phyloP scores from a whole-genome alignment of 2,329 filamentous ascomycete species.

The Trichoderma gracile region DNA sequence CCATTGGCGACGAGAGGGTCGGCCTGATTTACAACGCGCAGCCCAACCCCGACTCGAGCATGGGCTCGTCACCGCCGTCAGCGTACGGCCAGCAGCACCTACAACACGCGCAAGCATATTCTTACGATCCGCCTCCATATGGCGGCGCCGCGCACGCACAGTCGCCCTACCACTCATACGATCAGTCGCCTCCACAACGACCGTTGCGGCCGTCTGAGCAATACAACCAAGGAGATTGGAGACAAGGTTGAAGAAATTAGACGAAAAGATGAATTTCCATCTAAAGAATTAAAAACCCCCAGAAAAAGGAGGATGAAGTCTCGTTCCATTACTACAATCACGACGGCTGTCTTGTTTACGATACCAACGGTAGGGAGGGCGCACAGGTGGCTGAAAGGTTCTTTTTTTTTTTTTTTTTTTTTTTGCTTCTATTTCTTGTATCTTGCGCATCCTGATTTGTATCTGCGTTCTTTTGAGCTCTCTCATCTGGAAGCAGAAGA shows the following conservation, averaged over 20 bases:
- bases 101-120: constrained; percentile 2
- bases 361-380: constrained; percentile 25
- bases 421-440: background rate
- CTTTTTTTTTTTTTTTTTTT: background rate
- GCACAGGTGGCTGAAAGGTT: constrained; percentile 15
- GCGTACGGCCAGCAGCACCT: constrained; percentile 7
- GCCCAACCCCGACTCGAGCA: constrained; percentile 32
- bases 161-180: constrained; percentile 7
- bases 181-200: constrained; percentile 15
- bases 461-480: background rate
- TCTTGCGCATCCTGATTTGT: background rate
- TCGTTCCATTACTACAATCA: constrained; percentile 18
- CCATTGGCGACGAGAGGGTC: constrained; percentile 42
- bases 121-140: constrained; percentile 17
- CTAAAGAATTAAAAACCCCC: background rate
- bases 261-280: constrained; percentile 2
- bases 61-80: constrained; percentile 21
- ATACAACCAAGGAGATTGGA: constrained; percentile 7
- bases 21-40: constrained; percentile 47
- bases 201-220: constrained; percentile 4
- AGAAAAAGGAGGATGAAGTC: constrained; percentile 8
- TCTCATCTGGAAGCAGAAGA: too few relatives aligned
- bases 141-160: background rate
- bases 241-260: background rate
- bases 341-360: constrained; percentile 24